phyloP scores from a whole-genome alignment of 2,329 filamentous ascomycete species.

The Westerdykella ornata region DNA sequence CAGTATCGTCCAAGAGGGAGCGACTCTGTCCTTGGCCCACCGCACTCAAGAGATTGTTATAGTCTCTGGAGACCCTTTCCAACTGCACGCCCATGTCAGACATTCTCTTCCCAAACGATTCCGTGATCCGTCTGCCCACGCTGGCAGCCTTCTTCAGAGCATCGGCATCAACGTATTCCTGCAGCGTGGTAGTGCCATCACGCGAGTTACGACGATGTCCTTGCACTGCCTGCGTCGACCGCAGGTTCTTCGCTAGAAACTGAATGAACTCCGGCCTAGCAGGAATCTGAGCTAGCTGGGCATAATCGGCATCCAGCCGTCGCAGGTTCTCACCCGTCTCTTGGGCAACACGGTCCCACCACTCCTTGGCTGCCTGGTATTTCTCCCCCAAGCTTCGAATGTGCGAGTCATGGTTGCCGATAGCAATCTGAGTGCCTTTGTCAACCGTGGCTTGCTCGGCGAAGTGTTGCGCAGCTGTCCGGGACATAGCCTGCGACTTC shows the following conservation, averaged over 20 bases:
- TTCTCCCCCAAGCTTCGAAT: constrained; percentile 66
- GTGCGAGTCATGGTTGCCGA: constrained; percentile 75
- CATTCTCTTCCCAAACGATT: constrained; percentile 55
- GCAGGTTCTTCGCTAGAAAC: constrained; percentile 35
- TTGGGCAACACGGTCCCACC: constrained; percentile 60
- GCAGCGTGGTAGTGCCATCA: constrained; percentile 21
- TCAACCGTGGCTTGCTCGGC: constrained; percentile 69
- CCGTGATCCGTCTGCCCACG: constrained; percentile 56
- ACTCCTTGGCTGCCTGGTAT: constrained; percentile 62
- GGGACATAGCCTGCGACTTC: constrained; percentile 61
- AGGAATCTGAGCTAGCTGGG: constrained; percentile 57
- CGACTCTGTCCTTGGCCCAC: constrained; percentile 44
- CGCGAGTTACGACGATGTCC: constrained; percentile 19
- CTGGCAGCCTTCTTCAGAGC: constrained; percentile 66
- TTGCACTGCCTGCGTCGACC: constrained; percentile 21
- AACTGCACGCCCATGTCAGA: constrained; percentile 39
- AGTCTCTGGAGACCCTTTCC: constrained; percentile 37
- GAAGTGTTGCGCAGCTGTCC: constrained; percentile 58
- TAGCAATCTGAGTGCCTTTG: constrained; percentile 73
- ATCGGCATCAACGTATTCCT: constrained; percentile 63
- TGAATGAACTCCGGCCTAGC: constrained; percentile 59
- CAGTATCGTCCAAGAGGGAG: constrained; percentile 51
- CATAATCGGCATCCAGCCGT: constrained; percentile 63
- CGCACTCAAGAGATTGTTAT: constrained; percentile 41
- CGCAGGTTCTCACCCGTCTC: constrained; percentile 60